Percentiles rank a stretch among this genome's conserved stretches.
phyloP scores from a whole-genome alignment of 2,329 filamentous ascomycete species.

The Ophiostoma novo-ulmi region DNA sequence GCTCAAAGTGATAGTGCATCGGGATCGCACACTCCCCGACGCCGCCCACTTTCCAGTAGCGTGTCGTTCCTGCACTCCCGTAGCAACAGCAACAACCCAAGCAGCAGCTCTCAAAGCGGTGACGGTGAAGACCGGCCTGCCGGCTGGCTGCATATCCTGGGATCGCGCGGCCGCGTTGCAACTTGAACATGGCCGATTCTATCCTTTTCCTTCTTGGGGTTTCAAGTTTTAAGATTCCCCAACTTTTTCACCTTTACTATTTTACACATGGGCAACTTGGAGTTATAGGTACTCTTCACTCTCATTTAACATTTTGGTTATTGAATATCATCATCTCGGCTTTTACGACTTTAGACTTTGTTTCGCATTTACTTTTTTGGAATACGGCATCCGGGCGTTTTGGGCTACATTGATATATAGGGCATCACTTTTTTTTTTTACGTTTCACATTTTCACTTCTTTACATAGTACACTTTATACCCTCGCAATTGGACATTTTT shows the following conservation, averaged over 20 bases:
- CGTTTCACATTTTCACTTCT: neutral
- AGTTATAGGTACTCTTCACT: neutral
- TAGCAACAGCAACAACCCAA: slow-evolving; percentile 26
- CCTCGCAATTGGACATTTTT: slow-evolving; percentile 5
- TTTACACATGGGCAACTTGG: neutral
- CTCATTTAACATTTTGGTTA: neutral
- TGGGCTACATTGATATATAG: neutral
- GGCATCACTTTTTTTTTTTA: neutral
- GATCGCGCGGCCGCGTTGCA: slow-evolving; percentile 35
- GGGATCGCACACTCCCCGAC: slow-evolving; percentile 19
- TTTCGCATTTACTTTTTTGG: neutral
- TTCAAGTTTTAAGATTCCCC: neutral
- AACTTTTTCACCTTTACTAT: neutral
- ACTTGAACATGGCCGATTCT: neutral
- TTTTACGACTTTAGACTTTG: slow-evolving; percentile 8
- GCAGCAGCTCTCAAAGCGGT: slow-evolving; percentile 23
- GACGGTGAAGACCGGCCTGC: slow-evolving; percentile 33
- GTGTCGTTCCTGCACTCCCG: slow-evolving; percentile 28
- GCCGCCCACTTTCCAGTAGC: slow-evolving; percentile 29
- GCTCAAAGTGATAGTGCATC: neutral
- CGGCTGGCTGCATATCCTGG: slow-evolving; percentile 36
- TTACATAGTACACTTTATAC: slow-evolving; percentile 15
- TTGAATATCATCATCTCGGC: neutral
- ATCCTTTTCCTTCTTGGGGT: neutral
- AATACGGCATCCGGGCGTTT: slow-evolving; percentile 4